Base-by-base conservation (phyloP, 1,139 yeast species). In the Blastobotrys persicus region DNA sequence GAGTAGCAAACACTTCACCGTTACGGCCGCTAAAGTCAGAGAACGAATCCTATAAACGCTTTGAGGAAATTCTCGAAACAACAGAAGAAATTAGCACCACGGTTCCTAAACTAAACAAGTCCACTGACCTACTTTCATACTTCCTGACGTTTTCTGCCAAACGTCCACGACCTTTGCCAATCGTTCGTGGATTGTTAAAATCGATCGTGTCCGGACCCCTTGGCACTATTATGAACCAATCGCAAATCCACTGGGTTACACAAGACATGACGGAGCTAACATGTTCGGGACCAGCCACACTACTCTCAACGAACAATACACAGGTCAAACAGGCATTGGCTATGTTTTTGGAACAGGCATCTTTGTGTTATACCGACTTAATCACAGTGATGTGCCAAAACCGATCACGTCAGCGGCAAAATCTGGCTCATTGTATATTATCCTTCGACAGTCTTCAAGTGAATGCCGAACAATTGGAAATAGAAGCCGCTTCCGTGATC, bases 391-490 rank as follows among this genome's bases (percentile, higher is more conserved):
- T 74, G 54, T 83, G 88, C 14, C 86, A 83, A 64, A 91, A 91
- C 61, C 81, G 88, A 20, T 81, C 95, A 48, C 77, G 96, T 47
- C 92, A 88, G 62, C 79, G 96, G 55, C 96, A 88, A 62, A 74
- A 80, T 59, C 68, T 84, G 64, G 65, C 81, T 59, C 73, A 83
- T 64, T 69, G 77, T 63, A 59, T 80, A 56, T 59, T 79, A 5
- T 63, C 80, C 2, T 88, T 94, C 85, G 97, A 92, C 64, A 77
- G 88, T 2, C 70, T 88, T 31, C 97, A 91, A 63, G 95, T 85
- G 74, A 80, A 92, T 44, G 80, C 91, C 54, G 98, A 88, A 68
- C 87, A 88, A 69, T 79, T 91, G 63, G 98, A 92, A 70, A 48
- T 55, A 43, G 56, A 51, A 16, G 42, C 51, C 13, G 31, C 28